These are phyloP conservation scores for Apophysomyces trapeziformis DNA, from an alignment of 371 early-diverging fungal species.

Conservation along the genomic window DNA sequence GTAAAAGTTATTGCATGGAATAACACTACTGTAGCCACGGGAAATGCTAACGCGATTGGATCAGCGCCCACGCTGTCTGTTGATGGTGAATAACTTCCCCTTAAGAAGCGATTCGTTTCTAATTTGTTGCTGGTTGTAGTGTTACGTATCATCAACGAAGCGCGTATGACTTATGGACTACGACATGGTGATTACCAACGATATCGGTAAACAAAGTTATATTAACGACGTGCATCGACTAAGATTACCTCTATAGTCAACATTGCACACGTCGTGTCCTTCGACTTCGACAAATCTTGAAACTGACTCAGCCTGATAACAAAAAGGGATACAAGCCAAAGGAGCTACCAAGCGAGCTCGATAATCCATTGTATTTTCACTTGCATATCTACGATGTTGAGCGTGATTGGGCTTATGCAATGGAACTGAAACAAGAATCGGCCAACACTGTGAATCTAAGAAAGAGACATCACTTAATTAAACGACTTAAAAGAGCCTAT, in stretches of 20 bases:
- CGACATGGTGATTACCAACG: slow-evolving; percentile 84
- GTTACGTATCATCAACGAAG: slow-evolving; percentile 62
- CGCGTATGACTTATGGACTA: slow-evolving; percentile 81
- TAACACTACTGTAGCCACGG: not conserved
- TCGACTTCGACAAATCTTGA: slow-evolving; percentile 64
- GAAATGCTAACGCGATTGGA: not conserved
- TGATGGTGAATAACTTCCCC: not conserved
- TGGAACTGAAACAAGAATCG: slow-evolving; percentile 74
- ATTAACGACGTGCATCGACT: not conserved
- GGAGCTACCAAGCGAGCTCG: slow-evolving; percentile 51
- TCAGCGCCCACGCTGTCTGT: not conserved
- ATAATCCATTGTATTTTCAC: slow-evolving; percentile 62
- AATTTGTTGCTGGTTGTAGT: slow-evolving; percentile 36
- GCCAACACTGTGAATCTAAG: slow-evolving; percentile 63
- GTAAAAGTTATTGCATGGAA: not conserved
- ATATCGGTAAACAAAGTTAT: slow-evolving; percentile 58
- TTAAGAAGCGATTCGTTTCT: not conserved
- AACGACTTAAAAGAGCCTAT: slow-evolving; percentile 67
- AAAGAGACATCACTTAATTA: slow-evolving; percentile 69
- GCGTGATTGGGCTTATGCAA: slow-evolving; percentile 81
- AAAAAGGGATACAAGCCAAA: slow-evolving; percentile 51
- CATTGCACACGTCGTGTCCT: slow-evolving; percentile 74
- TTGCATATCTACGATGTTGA: slow-evolving; percentile 72
- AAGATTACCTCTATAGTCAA: slow-evolving; percentile 38
- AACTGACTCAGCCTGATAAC: slow-evolving; percentile 61